Evolutionary conservation across 1,284 basidiomycete species (phyloP).

Genomic region (Austroboletus niveus): DNA sequence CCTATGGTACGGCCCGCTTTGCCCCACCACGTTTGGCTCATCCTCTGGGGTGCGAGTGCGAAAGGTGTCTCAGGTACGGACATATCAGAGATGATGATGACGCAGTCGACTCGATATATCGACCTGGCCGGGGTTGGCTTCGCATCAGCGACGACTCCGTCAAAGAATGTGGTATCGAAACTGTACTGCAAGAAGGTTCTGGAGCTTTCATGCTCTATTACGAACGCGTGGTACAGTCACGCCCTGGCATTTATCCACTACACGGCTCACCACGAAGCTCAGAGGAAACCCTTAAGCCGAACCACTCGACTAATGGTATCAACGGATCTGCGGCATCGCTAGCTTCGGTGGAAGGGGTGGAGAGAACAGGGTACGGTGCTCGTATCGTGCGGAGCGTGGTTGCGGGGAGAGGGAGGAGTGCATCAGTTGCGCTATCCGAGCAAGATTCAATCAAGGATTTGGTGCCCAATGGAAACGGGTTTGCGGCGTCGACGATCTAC

Average conservation of each 20-base stretch:
- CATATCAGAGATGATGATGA: conserved; percentile 41
- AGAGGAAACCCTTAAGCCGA: conserved; percentile 64
- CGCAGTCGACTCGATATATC: conserved; percentile 32
- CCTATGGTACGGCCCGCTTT: conserved; percentile 34
- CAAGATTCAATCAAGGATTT: conserved; percentile 11
- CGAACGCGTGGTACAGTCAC: conserved; percentile 59
- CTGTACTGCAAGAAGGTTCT: conserved; percentile 68
- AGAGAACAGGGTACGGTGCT: conserved; percentile 36
- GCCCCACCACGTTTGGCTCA: conserved; percentile 50
- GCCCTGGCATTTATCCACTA: conserved; percentile 28
- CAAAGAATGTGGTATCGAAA: conserved; percentile 72
- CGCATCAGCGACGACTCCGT: conserved; percentile 85
- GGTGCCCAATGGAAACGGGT: conserved; percentile 13
- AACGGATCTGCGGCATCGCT: conserved; percentile 47
- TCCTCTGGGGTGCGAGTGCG: conserved; percentile 45
- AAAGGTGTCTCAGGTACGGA: conserved; percentile 40
- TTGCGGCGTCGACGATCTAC: conserved; percentile 11
- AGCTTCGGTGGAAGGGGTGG: conserved; percentile 21
- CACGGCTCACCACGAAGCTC: conserved; percentile 41
- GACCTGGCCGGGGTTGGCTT: conserved; percentile 71
- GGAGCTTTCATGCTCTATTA: conserved; percentile 91
- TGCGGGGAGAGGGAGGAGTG: conserved; percentile 42
- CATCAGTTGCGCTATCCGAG: conserved; percentile 29
- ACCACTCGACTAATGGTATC: conserved; percentile 35
- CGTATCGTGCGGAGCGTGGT: conserved; percentile 59